A percentile compares a stretch with the other conserved stretches of the same genome.
phyloP scores from a whole-genome alignment of 1,284 basidiomycete genomes.

The Testicularia cyperi region DNA sequence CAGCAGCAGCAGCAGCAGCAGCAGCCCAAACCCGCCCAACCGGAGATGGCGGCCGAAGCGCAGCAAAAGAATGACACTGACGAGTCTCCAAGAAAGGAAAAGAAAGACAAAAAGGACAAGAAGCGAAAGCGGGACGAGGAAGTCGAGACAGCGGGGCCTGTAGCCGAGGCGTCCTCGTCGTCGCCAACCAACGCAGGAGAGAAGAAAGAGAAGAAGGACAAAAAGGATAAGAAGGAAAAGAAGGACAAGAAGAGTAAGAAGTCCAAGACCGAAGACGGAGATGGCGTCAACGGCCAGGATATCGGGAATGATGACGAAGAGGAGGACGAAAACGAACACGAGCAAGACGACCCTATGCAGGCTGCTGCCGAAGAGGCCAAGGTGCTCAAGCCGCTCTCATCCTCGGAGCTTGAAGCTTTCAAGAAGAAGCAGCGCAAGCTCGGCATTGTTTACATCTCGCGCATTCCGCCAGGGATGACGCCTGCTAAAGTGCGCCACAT shows the following conservation, averaged over 20 bases:
- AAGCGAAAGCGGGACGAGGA: conserved; percentile 51
- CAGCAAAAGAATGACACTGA: too few relatives aligned
- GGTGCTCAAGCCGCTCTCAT: conserved; percentile 39
- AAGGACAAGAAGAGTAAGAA: not conserved
- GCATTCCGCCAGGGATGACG: conserved; percentile 98
- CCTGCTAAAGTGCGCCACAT: conserved; percentile 89
- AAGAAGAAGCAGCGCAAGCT: conserved; percentile 51
- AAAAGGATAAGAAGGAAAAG: conserved; percentile 60
- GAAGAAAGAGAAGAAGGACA: conserved; percentile 1
- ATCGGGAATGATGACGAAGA: not conserved
- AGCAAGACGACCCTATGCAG: conserved; percentile 35
- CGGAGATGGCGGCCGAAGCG: conserved; percentile 1
- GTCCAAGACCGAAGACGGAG: not conserved
- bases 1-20: too few relatives aligned
- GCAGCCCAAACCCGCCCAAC: conserved; percentile 1
- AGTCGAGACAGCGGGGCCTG: not conserved
- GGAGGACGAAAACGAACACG: conserved; percentile 17
- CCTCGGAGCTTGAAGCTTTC: conserved; percentile 48
- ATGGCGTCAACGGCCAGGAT: not conserved
- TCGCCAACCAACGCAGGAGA: too few relatives aligned
- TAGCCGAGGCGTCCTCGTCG: not conserved
- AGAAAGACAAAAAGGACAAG: conserved; percentile 16
- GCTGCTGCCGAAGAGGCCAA: conserved; percentile 19
- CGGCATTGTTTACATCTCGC: conserved; percentile 90
- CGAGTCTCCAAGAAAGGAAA: conserved; percentile 6